Percentiles rank a stretch among this genome's conserved stretches.
phyloP scores from a whole-genome alignment of 140 eudicot species.

The Oenanthe javanica region DNA sequence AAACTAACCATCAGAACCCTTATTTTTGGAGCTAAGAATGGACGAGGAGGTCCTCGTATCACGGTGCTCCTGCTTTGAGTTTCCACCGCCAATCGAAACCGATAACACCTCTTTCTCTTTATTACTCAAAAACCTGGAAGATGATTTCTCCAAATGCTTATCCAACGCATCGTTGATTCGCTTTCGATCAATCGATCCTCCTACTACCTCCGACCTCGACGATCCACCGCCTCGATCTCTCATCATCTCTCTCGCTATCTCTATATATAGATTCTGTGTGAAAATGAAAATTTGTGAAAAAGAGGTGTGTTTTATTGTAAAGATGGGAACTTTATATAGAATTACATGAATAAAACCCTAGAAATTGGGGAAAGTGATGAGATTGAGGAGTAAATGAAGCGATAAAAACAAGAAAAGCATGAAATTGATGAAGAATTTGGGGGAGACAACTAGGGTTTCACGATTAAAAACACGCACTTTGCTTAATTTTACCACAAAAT shows the following conservation, averaged over 20 bases:
- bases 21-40: constrained; percentile 38
- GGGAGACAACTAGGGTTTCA: neutral
- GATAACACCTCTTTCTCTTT: constrained; percentile 40
- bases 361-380: neutral
- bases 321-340: neutral
- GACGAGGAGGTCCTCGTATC: constrained; percentile 52
- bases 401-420: too few species aligned
- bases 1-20: constrained; percentile 47
- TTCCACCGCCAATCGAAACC: constrained; percentile 37
- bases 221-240: constrained; percentile 54
- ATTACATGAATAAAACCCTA: neutral
- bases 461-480: too few species aligned
- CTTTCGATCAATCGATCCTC: constrained; percentile 66
- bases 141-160: constrained; percentile 62
- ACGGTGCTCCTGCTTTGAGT: constrained; percentile 30
- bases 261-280: too few species aligned
- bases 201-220: constrained; percentile 50
- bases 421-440: neutral
- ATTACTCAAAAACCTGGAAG: constrained; percentile 37
- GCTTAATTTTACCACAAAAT: neutral
- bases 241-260: constrained; percentile 37
- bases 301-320: too few species aligned
- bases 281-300: too few species aligned
- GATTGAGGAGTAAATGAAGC: neutral
- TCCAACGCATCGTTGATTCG: constrained; percentile 70